phyloP scores from a whole-genome alignment of 768 basidiomycete species.

The Ramaria sp. region DNA sequence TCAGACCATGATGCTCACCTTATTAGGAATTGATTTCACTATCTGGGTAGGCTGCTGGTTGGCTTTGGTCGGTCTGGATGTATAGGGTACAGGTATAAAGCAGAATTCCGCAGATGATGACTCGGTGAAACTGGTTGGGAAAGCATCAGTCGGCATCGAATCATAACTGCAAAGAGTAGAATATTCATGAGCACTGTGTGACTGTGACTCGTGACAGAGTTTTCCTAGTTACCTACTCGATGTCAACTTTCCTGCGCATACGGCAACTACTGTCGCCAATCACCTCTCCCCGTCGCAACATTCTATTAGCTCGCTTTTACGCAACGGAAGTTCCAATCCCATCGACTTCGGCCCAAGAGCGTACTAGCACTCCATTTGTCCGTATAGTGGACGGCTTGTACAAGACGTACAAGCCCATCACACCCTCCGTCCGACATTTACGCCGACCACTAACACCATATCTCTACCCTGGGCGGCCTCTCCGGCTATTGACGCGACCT shows the following conservation, averaged over 20 bases:
- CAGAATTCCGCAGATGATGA: background rate
- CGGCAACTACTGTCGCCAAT: constrained; percentile 14
- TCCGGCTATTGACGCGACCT: constrained; percentile 72
- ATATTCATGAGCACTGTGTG: background rate
- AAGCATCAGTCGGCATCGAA: too few relatives aligned
- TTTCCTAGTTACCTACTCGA: background rate
- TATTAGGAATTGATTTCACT: too few relatives aligned
- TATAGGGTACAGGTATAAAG: background rate
- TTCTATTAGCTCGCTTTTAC: constrained; percentile 17
- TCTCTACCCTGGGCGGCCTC: constrained; percentile 75
- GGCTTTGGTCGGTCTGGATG: background rate
- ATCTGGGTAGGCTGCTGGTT: too few relatives aligned
- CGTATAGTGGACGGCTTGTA: constrained; percentile 31
- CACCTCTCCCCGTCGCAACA: constrained; percentile 11
- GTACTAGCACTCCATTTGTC: constrained; percentile 1
- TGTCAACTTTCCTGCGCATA: background rate
- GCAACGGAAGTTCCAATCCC: constrained; percentile 25
- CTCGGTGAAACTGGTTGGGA: too few relatives aligned
- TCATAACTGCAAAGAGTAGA: too few relatives aligned
- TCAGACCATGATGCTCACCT: constrained; percentile 19
- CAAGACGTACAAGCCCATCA: constrained; percentile 86
- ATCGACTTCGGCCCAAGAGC: constrained; percentile 18
- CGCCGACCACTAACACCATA: constrained; percentile 74
- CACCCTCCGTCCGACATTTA: constrained; percentile 80
- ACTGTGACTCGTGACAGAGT: background rate